Percentiles rank a stretch among this genome's conserved stretches.
These are phyloP conservation scores for Helicostylum pulchrum DNA, from an alignment of 192 early-diverging fungal genomes.

Conservation along the genomic window DNA sequence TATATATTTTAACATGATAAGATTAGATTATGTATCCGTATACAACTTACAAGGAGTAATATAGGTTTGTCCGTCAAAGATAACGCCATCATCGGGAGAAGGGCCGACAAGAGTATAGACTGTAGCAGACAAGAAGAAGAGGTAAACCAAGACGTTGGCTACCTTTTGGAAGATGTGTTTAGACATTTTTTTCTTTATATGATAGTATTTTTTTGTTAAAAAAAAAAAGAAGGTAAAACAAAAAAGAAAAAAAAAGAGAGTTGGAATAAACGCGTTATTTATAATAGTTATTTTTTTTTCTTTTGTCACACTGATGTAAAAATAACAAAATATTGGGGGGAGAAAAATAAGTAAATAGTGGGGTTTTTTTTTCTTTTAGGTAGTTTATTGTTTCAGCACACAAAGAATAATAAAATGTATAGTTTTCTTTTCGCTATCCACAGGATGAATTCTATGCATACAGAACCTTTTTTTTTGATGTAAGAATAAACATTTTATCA, in stretches of 20 bases:
- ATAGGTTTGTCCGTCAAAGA: constrained; percentile 50
- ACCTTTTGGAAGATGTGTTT: constrained; percentile 41
- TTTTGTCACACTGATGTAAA: not conserved
- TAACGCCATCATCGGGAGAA: constrained; percentile 32
- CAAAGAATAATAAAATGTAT: too few species aligned
- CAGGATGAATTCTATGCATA: too few species aligned
- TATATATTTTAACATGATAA: too few species aligned
- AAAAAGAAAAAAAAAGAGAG: not conserved
- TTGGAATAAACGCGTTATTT: constrained; percentile 4
- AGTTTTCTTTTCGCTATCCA: too few species aligned
- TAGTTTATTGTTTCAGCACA: too few species aligned
- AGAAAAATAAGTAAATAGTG: not conserved
- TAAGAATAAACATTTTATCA: too few species aligned
- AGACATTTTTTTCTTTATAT: constrained; percentile 3
- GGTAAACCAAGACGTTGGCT: constrained; percentile 58
- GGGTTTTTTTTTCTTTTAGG: too few species aligned
- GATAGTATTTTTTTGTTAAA: not conserved
- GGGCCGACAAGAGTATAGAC: constrained; percentile 51
- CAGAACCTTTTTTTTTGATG: too few species aligned
- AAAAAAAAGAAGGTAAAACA: constrained; percentile 13
- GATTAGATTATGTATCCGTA: not conserved
- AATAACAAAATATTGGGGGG: not conserved
- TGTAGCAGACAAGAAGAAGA: constrained; percentile 59
- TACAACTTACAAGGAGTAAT: constrained; percentile 52
- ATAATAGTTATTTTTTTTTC: not conserved